Conservation (phyloP, 75 land plant species). For the Cupressus sempervirens region DNA sequence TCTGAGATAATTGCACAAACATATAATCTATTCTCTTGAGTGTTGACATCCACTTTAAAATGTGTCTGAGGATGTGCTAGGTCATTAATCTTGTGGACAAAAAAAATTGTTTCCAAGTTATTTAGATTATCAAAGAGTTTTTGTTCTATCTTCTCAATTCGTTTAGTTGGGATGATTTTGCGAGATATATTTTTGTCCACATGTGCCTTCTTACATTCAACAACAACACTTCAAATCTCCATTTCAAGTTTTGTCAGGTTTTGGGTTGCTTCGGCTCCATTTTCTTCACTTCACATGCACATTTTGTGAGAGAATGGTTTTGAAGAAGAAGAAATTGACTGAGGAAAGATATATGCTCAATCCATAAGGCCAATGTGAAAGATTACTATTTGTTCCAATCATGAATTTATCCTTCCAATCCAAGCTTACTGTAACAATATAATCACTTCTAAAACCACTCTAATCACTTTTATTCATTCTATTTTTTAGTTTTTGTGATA, state of each 20-base stretch:
- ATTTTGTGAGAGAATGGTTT: too few species aligned
- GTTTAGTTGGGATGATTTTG: conserved; percentile 91
- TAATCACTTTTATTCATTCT: conserved; percentile 9
- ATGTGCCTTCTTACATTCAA: conserved; percentile 96
- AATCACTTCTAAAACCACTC: conserved; percentile 29
- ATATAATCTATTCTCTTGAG: conserved; percentile 77
- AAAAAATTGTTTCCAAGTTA: conserved; percentile 79
- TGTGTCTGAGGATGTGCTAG: conserved; percentile 76
- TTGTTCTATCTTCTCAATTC: conserved; percentile 87
- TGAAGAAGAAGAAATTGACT: not conserved
- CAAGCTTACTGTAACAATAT: conserved; percentile 32
- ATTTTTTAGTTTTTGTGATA: conserved; percentile 23
- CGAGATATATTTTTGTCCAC: conserved; percentile 91
- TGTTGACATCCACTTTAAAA: conserved; percentile 92
- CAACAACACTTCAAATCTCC: conserved; percentile 93
- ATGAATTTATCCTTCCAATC: conserved; percentile 35
- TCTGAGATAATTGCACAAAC: conserved; percentile 86
- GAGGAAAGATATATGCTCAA: conserved; percentile 18
- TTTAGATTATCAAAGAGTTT: conserved; percentile 89
- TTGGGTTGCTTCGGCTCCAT: conserved; percentile 99
- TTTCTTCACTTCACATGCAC: too few species aligned
- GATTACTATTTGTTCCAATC: not conserved
- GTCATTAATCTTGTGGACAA: conserved; percentile 80
- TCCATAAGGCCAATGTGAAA: conserved; percentile 49
- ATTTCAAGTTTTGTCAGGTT: conserved; percentile 93